Conservation (phyloP, 148 eudicot genomes). For the Linanthus parryae region DNA sequence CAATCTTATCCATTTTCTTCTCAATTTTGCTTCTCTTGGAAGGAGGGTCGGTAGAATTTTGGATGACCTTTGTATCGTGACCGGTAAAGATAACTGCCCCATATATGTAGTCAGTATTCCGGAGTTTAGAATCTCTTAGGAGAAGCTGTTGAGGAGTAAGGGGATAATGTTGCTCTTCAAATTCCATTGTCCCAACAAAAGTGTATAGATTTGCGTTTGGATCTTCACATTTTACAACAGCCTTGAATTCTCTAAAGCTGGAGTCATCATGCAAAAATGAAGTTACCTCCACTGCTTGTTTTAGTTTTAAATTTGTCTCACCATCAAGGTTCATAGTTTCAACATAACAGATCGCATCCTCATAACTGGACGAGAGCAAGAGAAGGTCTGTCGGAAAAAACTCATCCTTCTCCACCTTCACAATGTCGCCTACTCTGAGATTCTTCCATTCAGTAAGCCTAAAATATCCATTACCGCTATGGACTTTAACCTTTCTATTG, state of each 20-base stretch:
- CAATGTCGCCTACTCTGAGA: conserved; percentile 77
- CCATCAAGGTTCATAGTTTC: conserved; percentile 99
- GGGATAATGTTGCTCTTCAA: conserved; percentile 53
- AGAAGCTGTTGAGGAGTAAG: conserved; percentile 81
- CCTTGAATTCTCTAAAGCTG: conserved; percentile 36
- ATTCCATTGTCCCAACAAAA: conserved; percentile 78
- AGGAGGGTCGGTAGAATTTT: conserved; percentile 81
- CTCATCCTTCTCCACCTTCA: conserved; percentile 78
- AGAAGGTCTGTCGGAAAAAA: conserved; percentile 90
- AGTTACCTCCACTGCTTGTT: conserved; percentile 68
- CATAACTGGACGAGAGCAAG: conserved; percentile 82
- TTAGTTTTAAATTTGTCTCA: conserved; percentile 87
- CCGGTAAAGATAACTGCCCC: conserved; percentile 90
- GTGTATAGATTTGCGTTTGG: conserved; percentile 83
- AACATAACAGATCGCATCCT: conserved; percentile 80
- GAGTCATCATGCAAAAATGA: conserved; percentile 54
- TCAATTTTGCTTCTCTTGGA: conserved; percentile 87
- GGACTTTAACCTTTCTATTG: conserved; percentile 60
- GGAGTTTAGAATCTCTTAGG: conserved; percentile 74
- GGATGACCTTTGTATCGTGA: conserved; percentile 85
- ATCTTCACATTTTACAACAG: conserved; percentile 76
- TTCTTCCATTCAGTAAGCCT: conserved; percentile 52
- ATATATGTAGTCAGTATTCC: conserved; percentile 77
- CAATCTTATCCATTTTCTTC: conserved; percentile 72
- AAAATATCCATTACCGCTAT: conserved; percentile 51